phyloP scores from a whole-genome alignment of 257 asterid genomes.

The Solanum gandarillasii region DNA sequence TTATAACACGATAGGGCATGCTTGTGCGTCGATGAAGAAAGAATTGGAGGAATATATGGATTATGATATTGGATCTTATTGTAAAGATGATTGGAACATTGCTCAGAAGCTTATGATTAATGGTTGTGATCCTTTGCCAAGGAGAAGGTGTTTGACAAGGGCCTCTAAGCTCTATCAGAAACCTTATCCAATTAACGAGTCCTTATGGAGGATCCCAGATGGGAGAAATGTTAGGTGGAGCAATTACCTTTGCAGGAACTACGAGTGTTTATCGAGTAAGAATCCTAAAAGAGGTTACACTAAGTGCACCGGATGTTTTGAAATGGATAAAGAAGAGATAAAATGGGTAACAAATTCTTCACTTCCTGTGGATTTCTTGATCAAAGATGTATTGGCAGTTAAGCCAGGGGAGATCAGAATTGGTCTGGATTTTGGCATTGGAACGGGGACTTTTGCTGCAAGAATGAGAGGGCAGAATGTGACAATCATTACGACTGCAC shows the following conservation, averaged over 20 bases:
- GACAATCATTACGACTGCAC: conserved; percentile 58
- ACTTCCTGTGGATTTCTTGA: conserved; percentile 32
- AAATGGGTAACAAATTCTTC: conserved; percentile 53
- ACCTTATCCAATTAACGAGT: conserved; percentile 77
- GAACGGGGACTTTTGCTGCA: conserved; percentile 84
- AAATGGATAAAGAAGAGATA: conserved; percentile 72
- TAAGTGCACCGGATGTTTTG: conserved; percentile 70
- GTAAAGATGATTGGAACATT: conserved; percentile 77
- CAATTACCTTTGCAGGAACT: conserved; percentile 63
- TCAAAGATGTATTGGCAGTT: conserved; percentile 36
- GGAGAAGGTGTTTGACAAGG: conserved; percentile 70
- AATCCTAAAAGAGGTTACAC: conserved; percentile 62
- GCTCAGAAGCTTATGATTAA: conserved; percentile 76
- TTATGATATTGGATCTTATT: conserved; percentile 77
- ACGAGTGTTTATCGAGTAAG: conserved; percentile 67
- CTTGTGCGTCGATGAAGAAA: conserved; percentile 55
- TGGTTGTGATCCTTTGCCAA: conserved; percentile 83
- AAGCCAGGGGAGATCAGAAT: conserved; percentile 63
- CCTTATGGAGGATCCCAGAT: conserved; percentile 72
- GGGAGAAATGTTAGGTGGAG: conserved; percentile 92
- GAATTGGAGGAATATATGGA: conserved; percentile 87
- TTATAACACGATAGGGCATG: conserved; percentile 71
- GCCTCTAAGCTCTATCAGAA: conserved; percentile 69
- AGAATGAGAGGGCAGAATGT: conserved; percentile 74
- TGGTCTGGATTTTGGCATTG: conserved; percentile 69